Base-by-base conservation (phyloP, 2,329 filamentous ascomycete species). In the Aspergillus clavatus region DNA sequence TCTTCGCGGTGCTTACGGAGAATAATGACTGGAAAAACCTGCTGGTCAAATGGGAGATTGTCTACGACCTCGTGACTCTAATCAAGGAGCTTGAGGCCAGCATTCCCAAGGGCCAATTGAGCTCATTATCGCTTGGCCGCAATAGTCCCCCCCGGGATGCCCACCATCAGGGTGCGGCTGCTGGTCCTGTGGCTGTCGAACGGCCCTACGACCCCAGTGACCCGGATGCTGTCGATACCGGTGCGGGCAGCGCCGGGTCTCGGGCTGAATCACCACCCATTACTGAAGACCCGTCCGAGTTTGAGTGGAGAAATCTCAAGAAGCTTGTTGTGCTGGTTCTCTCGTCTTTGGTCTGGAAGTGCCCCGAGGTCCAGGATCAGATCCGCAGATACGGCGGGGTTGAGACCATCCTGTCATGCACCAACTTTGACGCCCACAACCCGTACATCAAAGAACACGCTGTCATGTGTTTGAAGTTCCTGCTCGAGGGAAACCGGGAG, bases 361-460 rank as follows among this genome's bases (percentile, higher is more conserved):
- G 86, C 56, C 79, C 84, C 1, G 79, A 82, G 7, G 90, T 96
- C 0, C 91, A 97, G 67, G 82, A 86, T 57, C 91, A 96, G 64
- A 87, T 97, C 51, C 81, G 94, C 36, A 79, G 83, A 39, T 81
- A 91, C 57, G 87, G 89, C 53, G 91, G 91, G 33, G 86, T 97
- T 35, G 87, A 95, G 55, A 84, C 87, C 0, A 78, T 97, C 16
- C 79, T 96, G 12, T 89, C 89, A 60, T 95, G 89, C 68, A 96
- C 89, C 58, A 80, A 83, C 24, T 93, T 93, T 62, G 91, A 97
- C 62, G 89, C 91, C 56, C 83, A 95, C 69, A 96, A 96, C 61
- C 89, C 89, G 0, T 96, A 91, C 62, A 90, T 95, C 52, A 88
- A 91, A 59, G 91, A 97, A 66, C 87, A 90, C 53, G 87, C 89